A percentile compares a stretch with the other conserved stretches of the same genome.
Evolutionary conservation across 352 stramenopile species (phyloP).

Genomic region (Pythium aquatile): DNA sequence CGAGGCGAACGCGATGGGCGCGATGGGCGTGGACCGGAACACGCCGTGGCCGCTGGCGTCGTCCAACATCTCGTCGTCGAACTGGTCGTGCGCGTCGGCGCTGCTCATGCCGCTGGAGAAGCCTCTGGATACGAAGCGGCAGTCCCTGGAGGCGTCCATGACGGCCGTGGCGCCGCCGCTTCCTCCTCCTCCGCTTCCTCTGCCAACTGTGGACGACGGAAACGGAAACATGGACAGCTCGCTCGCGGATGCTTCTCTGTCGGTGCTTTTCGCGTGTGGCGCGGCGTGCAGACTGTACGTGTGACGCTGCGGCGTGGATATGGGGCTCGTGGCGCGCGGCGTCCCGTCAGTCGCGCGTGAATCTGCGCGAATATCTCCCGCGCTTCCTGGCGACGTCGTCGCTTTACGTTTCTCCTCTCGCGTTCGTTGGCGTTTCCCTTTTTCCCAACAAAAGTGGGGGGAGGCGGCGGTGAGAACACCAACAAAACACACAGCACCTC

Average conservation of each 20-base stretch:
- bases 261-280: neutral
- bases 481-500: slow-evolving; percentile 14
- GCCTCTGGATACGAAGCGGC: slow-evolving; percentile 51
- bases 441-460: slow-evolving; percentile 13
- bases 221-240: slow-evolving; percentile 19
- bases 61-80: slow-evolving; percentile 58
- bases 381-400: neutral
- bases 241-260: neutral
- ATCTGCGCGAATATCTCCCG: slow-evolving; percentile 1
- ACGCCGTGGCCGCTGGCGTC: slow-evolving; percentile 36
- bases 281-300: neutral
- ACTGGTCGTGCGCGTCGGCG: slow-evolving; percentile 4
- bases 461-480: slow-evolving; percentile 1
- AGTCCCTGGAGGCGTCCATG: slow-evolving; percentile 21
- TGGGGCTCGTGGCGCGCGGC: neutral
- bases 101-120: slow-evolving; percentile 21
- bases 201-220: slow-evolving; percentile 4
- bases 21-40: slow-evolving; percentile 55
- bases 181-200: slow-evolving; percentile 5
- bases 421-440: slow-evolving; percentile 18
- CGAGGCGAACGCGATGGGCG: slow-evolving; percentile 25
- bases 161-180: slow-evolving; percentile 19
- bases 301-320: neutral
- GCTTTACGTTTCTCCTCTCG: slow-evolving; percentile 5
- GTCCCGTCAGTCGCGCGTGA: neutral